Evolutionary conservation across 1,284 basidiomycete species (phyloP).

Genomic region (Cryptococcus wingfieldii): DNA sequence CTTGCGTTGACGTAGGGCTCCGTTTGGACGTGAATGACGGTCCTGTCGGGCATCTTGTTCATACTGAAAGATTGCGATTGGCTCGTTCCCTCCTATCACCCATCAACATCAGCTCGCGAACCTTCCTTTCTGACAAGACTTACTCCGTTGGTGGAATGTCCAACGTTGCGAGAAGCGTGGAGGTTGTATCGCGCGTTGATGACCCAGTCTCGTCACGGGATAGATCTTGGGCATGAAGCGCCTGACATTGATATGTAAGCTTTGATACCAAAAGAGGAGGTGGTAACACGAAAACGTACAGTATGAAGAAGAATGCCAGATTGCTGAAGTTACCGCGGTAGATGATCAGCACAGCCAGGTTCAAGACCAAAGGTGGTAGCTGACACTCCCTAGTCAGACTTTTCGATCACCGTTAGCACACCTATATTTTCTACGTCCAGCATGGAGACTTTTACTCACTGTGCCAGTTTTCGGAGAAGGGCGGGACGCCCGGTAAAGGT

Average conservation of each 20-base stretch:
- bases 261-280: too few relatives aligned
- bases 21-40: constrained; percentile 3
- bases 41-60: background rate
- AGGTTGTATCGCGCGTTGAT: background rate
- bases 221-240: background rate
- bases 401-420: background rate
- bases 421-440: too few relatives aligned
- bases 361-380: constrained; percentile 3
- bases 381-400: constrained; percentile 3
- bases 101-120: too few relatives aligned
- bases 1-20: constrained; percentile 3
- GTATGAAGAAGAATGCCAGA: background rate
- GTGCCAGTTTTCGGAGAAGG: background rate
- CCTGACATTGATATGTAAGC: background rate
- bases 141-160: too few relatives aligned
- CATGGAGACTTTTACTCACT: background rate
- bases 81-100: background rate
- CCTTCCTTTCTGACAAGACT: too few relatives aligned
- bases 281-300: background rate
- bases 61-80: background rate
- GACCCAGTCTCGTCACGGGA: background rate
- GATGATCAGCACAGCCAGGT: background rate
- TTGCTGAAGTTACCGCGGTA: background rate
- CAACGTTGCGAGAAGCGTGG: background rate
- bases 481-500: background rate